Conservation (phyloP, 192 early-diverging fungal genomes). For the Coemansia sp. region DNA sequence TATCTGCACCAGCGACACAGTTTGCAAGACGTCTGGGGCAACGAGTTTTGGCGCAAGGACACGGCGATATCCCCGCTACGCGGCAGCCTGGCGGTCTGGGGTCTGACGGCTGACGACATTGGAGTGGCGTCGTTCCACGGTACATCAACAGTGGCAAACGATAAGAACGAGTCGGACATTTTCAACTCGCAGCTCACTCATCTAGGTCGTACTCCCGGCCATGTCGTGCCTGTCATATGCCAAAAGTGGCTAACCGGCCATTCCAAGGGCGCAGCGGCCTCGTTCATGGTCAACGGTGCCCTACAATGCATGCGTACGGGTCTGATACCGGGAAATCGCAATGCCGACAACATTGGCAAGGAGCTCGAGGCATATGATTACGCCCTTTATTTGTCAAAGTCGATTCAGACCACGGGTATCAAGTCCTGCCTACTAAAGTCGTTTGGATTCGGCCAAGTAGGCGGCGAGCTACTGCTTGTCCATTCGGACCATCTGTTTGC, state of each 20-base stretch:
- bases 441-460: conserved; percentile 93
- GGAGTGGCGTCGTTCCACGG: conserved; percentile 94
- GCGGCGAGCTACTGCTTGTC: conserved; percentile 52
- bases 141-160: conserved; percentile 86
- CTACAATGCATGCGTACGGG: conserved; percentile 77
- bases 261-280: conserved; percentile 92
- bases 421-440: conserved; percentile 86
- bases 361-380: conserved; percentile 73
- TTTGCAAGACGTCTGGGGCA: conserved; percentile 68
- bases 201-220: conserved; percentile 29
- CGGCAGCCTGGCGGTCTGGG: conserved; percentile 83
- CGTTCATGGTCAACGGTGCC: conserved; percentile 96
- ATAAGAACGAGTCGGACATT: conserved; percentile 52
- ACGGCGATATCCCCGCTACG: conserved; percentile 81
- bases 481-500: conserved; percentile 55
- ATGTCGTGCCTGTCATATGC: conserved; percentile 31
- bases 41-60: conserved; percentile 79
- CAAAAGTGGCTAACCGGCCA: conserved; percentile 69
- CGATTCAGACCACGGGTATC: conserved; percentile 85
- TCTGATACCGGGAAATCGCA: conserved; percentile 85
- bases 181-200: conserved; percentile 75
- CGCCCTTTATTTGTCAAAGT: conserved; percentile 76
- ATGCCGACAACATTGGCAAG: conserved; percentile 34
- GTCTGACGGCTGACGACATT: conserved; percentile 89
- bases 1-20: conserved; percentile 9